Base-by-base conservation (phyloP, 2,329 filamentous ascomycete species). In the Sporothrix globosa region DNA sequence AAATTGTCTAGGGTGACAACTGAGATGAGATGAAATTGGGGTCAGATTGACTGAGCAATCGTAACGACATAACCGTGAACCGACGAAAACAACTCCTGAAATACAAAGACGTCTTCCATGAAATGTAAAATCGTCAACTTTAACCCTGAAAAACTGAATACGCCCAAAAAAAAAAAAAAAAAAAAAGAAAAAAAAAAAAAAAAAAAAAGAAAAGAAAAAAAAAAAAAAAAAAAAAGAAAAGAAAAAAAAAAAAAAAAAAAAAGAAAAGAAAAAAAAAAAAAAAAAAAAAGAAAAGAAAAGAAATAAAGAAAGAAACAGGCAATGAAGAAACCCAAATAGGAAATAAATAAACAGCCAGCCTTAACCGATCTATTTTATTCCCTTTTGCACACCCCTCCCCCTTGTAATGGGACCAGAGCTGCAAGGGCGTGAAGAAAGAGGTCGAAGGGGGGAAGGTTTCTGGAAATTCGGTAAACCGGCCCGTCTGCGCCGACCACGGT, bases 401-500 rank as follows among this genome's bases (percentile, higher is more conserved):
- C 7, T 48, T 34, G n/a, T 52, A 50, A 52, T 21, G 27, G 46
- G 21, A 41, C 39, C 39, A 9, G 24, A 65, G 24, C 10, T 21
- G 9, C 2, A 39, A 4, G 34, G 30, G 30, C 14, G 34, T n/a
- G 30, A 58, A 58, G 7, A 46, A 53, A 44, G 19, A 65, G 48
- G 13, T 63, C 34, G 30, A 44, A 21, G 48, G 11, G 48, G 30
- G 65, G 21, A 14, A 19, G 2, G 19, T 17, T 39, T 39, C 50
- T 52, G 63, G 63, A 19, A 52, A 39, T 46, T 50, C 46, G 63
- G 61, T 34, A 67, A 54, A 19, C 10, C 48, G 65, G 65, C 65
- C 50, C 65, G 48, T 34, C 30, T 54, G 65, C 34, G 34, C 65
- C 48, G 34, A 54, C 34, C 50, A 39, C 39, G 21, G 30, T 34